Percentiles rank a stretch among this genome's conserved stretches.
These are phyloP conservation scores for Fusarium sp. DNA, from an alignment of 2,329 filamentous ascomycete species.

Conservation along the genomic window DNA sequence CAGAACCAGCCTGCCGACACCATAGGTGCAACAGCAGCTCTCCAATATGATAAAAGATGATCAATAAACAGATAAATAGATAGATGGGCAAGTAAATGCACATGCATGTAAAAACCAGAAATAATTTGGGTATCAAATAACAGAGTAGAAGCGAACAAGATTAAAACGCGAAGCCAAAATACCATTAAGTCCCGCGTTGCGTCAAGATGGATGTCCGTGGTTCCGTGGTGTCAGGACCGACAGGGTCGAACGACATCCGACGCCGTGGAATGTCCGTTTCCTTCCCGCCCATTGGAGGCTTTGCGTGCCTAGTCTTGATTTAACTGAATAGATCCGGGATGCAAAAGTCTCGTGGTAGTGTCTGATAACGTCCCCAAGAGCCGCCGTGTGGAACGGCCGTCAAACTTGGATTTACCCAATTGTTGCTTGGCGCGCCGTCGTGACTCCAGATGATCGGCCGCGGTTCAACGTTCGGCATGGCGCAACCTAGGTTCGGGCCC, in stretches of 20 bases:
- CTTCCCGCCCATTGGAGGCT: constrained; percentile 1
- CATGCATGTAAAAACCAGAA: constrained; percentile 33
- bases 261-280: constrained; percentile 2
- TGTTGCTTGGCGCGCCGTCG: constrained; percentile 16
- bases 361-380: constrained; percentile 29
- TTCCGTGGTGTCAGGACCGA: background rate
- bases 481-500: constrained; percentile 4
- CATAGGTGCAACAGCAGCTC: constrained; percentile 10
- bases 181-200: constrained; percentile 6
- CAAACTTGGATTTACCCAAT: constrained; percentile 30
- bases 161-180: constrained; percentile 8
- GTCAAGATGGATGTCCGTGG: constrained; percentile 2
- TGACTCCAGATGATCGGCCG: constrained; percentile 3
- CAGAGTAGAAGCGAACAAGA: constrained; percentile 45
- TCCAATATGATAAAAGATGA: constrained; percentile 27
- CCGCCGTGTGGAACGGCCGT: constrained; percentile 45
- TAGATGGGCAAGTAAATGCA: constrained; percentile 12
- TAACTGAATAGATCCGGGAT: background rate
- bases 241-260: constrained; percentile 7
- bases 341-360: constrained; percentile 9
- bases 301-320: background rate
- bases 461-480: background rate
- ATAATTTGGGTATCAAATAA: constrained; percentile 49
- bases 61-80: constrained; percentile 18
- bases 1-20: constrained; percentile 27